Percentiles rank a stretch among this genome's conserved stretches.
Conservation (phyloP, 352 stramenopile genomes). For the Pythium biforme region DNA sequence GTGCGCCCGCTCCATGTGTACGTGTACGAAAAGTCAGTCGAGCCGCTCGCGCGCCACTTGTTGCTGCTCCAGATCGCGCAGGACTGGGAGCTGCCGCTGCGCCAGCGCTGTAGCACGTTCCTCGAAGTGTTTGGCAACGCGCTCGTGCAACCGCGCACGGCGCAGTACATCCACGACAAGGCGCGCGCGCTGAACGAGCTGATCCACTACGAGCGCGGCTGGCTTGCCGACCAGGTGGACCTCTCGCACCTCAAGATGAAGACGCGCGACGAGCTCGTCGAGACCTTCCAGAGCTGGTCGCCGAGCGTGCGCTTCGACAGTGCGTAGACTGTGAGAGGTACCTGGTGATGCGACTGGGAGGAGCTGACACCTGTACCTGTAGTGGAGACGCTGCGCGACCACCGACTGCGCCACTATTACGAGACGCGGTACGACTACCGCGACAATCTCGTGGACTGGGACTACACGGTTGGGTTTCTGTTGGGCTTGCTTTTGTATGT, state of each 20-base stretch:
- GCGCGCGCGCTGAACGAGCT: conserved; percentile 68
- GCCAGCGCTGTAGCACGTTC: conserved; percentile 87
- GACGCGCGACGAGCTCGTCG: conserved; percentile 86
- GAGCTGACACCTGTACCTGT: not conserved
- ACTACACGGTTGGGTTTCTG: conserved; percentile 81
- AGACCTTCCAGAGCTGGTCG: conserved; percentile 84
- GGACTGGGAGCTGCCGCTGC: conserved; percentile 87
- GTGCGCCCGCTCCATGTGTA: conserved; percentile 81
- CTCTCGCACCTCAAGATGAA: conserved; percentile 89
- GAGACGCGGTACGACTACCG: conserved; percentile 92
- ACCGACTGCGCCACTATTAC: conserved; percentile 89
- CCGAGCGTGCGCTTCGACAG: conserved; percentile 70
- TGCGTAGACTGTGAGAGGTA: conserved; percentile 21
- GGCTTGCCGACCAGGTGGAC: conserved; percentile 70
- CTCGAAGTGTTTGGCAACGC: conserved; percentile 94
- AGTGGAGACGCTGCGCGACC: conserved; percentile 82
- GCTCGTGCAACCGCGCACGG: conserved; percentile 87
- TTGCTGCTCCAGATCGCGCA: conserved; percentile 85
- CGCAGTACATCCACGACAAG: conserved; percentile 78
- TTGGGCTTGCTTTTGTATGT: not conserved
- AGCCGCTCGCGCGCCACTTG: conserved; percentile 87
- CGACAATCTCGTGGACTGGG: conserved; percentile 93
- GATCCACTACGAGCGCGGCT: conserved; percentile 63
- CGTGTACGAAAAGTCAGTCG: conserved; percentile 81
- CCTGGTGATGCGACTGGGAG: not conserved